These are phyloP conservation scores for Scheffersomyces quercinus DNA, from an alignment of 1,139 yeast species.

Conservation along the genomic window DNA sequence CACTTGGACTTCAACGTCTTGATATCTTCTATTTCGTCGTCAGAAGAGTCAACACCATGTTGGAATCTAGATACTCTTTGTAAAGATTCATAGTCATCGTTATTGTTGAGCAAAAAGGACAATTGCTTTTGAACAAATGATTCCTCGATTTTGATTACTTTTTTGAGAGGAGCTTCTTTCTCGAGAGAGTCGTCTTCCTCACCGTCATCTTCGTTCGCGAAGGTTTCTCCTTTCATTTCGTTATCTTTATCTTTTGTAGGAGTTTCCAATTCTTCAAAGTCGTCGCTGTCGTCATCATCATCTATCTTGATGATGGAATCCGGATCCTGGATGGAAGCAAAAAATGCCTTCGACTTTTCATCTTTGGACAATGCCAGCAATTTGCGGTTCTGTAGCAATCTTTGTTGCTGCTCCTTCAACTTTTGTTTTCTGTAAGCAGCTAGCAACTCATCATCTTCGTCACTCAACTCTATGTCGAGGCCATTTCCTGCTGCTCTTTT, in stretches of 20 bases:
- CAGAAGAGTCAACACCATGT: slow-evolving; percentile 36
- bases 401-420: slow-evolving; percentile 54
- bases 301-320: slow-evolving; percentile 22
- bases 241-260: slow-evolving; percentile 1
- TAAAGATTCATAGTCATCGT: slow-evolving; percentile 34
- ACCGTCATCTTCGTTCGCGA: slow-evolving; percentile 9
- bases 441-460: slow-evolving; percentile 63
- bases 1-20: slow-evolving; percentile 50
- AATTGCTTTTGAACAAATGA: slow-evolving; percentile 64
- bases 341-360: slow-evolving; percentile 72
- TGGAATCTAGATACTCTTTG: slow-evolving; percentile 37
- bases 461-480: slow-evolving; percentile 65
- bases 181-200: slow-evolving; percentile 18
- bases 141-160: slow-evolving; percentile 40
- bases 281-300: slow-evolving; percentile 27
- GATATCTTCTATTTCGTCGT: slow-evolving; percentile 46
- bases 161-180: slow-evolving; percentile 18
- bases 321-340: slow-evolving; percentile 64
- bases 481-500: slow-evolving; percentile 59
- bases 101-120: slow-evolving; percentile 54
- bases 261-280: slow-evolving; percentile 2
- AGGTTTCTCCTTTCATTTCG: slow-evolving; percentile 6
- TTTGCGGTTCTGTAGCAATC: slow-evolving; percentile 55
- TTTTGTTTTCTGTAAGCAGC: slow-evolving; percentile 54
- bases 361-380: slow-evolving; percentile 45